These are phyloP conservation scores for Zygoascus meyerae DNA, from an alignment of 1,139 yeast genomes.

Conservation along the genomic window DNA sequence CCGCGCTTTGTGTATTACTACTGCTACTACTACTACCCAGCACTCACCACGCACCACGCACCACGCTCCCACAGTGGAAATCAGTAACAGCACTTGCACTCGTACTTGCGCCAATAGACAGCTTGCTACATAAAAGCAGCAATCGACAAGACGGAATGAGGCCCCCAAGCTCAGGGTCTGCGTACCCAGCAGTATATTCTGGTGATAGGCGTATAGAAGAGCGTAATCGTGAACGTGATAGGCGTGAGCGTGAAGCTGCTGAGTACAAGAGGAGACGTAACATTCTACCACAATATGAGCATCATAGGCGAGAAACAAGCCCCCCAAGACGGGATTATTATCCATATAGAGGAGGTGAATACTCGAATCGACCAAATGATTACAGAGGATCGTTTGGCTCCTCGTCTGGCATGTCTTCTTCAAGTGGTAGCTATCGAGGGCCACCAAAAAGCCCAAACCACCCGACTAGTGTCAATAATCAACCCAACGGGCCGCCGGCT, in stretches of 20 bases:
- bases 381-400: not conserved
- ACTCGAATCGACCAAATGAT: not conserved
- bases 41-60: too few relatives aligned
- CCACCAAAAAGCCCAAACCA: not conserved
- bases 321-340: constrained; percentile 9
- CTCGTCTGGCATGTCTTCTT: not conserved
- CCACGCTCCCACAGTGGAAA: too few relatives aligned
- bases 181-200: constrained; percentile 5
- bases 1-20: too few relatives aligned
- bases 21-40: too few relatives aligned
- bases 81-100: too few relatives aligned
- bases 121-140: too few relatives aligned
- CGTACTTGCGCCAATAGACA: too few relatives aligned
- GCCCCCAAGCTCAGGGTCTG: constrained; percentile 4
- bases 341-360: not conserved
- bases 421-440: not conserved
- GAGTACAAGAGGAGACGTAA: constrained; percentile 29
- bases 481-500: not conserved
- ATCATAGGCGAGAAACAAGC: not conserved
- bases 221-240: constrained; percentile 27
- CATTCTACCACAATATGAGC: constrained; percentile 1
- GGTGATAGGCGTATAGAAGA: constrained; percentile 23
- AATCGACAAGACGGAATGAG: not conserved
- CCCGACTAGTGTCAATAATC: not conserved
- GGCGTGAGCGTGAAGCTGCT: constrained; percentile 30